Percentiles rank a stretch among this genome's conserved stretches.
phyloP scores from a whole-genome alignment of 345 rosid species.

The Bruguiera gymnorhiza region DNA sequence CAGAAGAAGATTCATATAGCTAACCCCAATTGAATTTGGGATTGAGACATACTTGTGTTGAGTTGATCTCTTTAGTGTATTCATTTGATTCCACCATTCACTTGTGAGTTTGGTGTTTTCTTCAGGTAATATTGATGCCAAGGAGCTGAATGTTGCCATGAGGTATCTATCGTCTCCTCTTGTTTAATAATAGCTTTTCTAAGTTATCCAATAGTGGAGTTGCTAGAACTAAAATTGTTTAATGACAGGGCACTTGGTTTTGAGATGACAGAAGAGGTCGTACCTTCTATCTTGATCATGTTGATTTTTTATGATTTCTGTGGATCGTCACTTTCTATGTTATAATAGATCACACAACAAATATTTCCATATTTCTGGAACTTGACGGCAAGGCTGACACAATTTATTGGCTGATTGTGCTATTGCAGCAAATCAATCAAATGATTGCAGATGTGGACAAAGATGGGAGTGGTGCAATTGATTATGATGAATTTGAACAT shows the following conservation, averaged over 20 bases:
- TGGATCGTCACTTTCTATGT: background rate
- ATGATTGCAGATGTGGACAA: constrained; percentile 98
- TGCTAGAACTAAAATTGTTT: constrained; percentile 13
- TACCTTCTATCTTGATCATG: constrained; percentile 18
- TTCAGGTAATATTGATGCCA: constrained; percentile 91
- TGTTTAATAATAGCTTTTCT: background rate
- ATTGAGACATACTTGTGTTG: background rate
- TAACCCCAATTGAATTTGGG: too few relatives aligned
- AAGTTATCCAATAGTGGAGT: background rate
- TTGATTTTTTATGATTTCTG: background rate
- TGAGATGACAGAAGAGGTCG: constrained; percentile 95
- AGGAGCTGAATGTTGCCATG: constrained; percentile 97
- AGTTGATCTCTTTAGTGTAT: background rate
- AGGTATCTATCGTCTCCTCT: constrained; percentile 43
- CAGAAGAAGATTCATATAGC: too few relatives aligned
- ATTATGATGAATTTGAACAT: constrained; percentile 82
- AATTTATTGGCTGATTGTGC: constrained; percentile 3
- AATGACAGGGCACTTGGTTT: constrained; percentile 89
- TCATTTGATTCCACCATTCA: background rate
- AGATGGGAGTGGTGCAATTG: constrained; percentile 96
- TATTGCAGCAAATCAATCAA: constrained; percentile 73
- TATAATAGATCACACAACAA: background rate
- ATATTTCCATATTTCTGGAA: background rate
- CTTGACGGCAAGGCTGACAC: constrained; percentile 7
- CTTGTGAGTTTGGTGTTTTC: constrained; percentile 16